Conservation (phyloP, 805 yeast genomes). For the Wickerhamiella alocasiicola region DNA sequence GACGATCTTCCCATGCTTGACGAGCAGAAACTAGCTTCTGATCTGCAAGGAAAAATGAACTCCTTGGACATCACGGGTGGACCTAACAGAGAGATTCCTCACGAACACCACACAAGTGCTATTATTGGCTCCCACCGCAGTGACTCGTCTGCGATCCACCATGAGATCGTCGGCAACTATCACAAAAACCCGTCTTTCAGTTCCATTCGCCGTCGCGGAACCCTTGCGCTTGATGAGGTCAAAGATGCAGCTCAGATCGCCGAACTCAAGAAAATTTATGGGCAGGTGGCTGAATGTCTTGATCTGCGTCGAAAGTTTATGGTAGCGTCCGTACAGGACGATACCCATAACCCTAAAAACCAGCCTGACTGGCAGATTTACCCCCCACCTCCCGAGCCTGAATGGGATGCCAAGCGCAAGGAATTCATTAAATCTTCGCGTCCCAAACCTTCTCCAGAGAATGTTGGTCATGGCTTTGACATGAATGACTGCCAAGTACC, state of each 20-base stretch:
- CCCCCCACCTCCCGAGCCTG: conserved; percentile 90
- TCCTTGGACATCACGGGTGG: conserved; percentile 18
- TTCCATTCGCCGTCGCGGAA: conserved; percentile 11
- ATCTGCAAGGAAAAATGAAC: conserved; percentile 19
- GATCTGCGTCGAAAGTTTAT: conserved; percentile 68
- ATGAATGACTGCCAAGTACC: conserved; percentile 47
- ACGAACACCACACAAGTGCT: conserved; percentile 6
- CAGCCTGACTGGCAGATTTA: conserved; percentile 59
- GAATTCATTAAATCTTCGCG: conserved; percentile 30
- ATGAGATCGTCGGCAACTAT: conserved; percentile 1
- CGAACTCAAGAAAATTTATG: conserved; percentile 29
- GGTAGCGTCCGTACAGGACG: conserved; percentile 55
- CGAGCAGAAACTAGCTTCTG: conserved; percentile 14
- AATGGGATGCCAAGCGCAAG: conserved; percentile 54
- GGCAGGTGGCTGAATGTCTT: conserved; percentile 39
- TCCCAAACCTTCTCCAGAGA: conserved; percentile 30
- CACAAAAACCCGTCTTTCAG: conserved; percentile 4
- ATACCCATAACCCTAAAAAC: conserved; percentile 77
- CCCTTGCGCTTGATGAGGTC: conserved; percentile 18
- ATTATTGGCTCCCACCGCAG: conserved; percentile 8
- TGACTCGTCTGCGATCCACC: not conserved
- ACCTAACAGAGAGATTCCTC: conserved; percentile 1
- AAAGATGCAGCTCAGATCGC: conserved; percentile 26
- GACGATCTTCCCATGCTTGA: conserved; percentile 20
- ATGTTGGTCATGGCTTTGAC: conserved; percentile 43